A percentile compares a stretch with the other conserved stretches of the same genome.
Evolutionary conservation across 345 rosid genomes (phyloP).

Genomic region (Lepidium africanum): DNA sequence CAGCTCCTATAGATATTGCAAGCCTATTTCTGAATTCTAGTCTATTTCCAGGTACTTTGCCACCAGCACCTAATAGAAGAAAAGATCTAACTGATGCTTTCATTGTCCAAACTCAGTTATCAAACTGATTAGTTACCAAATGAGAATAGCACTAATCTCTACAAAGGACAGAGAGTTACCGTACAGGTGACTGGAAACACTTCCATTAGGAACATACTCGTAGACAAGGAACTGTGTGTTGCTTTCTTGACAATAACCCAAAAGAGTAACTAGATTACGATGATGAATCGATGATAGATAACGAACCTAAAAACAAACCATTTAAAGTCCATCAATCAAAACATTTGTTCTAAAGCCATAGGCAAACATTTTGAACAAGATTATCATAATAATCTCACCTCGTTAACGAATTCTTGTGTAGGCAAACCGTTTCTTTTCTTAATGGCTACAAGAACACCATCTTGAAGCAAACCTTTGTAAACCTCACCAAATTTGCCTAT

Average conservation of each 20-base stretch:
- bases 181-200: constrained; percentile 93
- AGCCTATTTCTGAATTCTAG: constrained; percentile 94
- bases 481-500: constrained; percentile 86
- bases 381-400: constrained; percentile 69
- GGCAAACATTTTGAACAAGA: not conserved
- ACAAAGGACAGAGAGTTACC: constrained; percentile 72
- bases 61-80: constrained; percentile 38
- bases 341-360: not conserved
- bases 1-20: constrained; percentile 82
- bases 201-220: constrained; percentile 91
- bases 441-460: constrained; percentile 87
- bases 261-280: constrained; percentile 72
- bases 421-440: constrained; percentile 72
- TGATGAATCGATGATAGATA: constrained; percentile 83
- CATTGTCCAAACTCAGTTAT: not conserved
- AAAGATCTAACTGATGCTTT: not conserved
- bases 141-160: constrained; percentile 1
- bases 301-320: constrained; percentile 43
- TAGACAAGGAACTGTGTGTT: constrained; percentile 71
- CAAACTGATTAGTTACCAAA: constrained; percentile 12
- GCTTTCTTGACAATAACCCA: constrained; percentile 91
- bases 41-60: constrained; percentile 61
- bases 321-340: not conserved
- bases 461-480: constrained; percentile 84
- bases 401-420: constrained; percentile 71